A percentile compares a stretch with the other conserved stretches of the same genome.
Conservation (phyloP, 2,329 filamentous ascomycete species). For the Sclerotinia trifoliorum region DNA sequence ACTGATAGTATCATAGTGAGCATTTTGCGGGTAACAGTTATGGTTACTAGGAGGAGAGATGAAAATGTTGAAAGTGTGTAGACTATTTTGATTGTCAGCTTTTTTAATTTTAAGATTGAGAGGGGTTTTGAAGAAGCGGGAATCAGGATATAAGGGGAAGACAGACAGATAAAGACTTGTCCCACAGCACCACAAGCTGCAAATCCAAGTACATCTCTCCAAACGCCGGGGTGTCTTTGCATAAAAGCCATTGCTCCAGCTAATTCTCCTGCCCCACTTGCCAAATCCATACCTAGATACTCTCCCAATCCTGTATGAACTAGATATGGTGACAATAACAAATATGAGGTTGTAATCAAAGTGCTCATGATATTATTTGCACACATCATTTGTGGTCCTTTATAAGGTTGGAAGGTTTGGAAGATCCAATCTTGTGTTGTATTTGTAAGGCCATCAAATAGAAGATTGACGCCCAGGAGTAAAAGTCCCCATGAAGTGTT, state of each 20-base stretch:
- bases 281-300: constrained; percentile 65
- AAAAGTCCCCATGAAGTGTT: constrained; percentile 77
- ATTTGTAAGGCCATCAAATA: constrained; percentile 96
- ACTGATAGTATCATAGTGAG: constrained; percentile 98
- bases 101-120: not conserved
- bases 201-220: constrained; percentile 86
- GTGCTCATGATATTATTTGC: constrained; percentile 91
- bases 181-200: constrained; percentile 87
- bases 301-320: constrained; percentile 63
- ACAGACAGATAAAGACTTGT: constrained; percentile 88
- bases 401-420: constrained; percentile 71
- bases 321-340: constrained; percentile 77
- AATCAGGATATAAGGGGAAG: constrained; percentile 12
- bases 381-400: constrained; percentile 98
- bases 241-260: constrained; percentile 78
- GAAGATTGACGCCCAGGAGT: constrained; percentile 81
- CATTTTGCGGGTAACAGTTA: constrained; percentile 98
- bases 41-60: constrained; percentile 86
- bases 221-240: constrained; percentile 73
- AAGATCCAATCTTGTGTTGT: constrained; percentile 97
- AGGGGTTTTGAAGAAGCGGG: not conserved
- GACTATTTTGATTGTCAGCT: constrained; percentile 46
- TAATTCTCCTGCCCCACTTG: constrained; percentile 67
- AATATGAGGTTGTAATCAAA: constrained; percentile 70
- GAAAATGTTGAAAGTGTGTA: constrained; percentile 92